Evolutionary conservation across 2,329 filamentous ascomycete genomes (phyloP).

Genomic region (Blastomyces emzantsi): DNA sequence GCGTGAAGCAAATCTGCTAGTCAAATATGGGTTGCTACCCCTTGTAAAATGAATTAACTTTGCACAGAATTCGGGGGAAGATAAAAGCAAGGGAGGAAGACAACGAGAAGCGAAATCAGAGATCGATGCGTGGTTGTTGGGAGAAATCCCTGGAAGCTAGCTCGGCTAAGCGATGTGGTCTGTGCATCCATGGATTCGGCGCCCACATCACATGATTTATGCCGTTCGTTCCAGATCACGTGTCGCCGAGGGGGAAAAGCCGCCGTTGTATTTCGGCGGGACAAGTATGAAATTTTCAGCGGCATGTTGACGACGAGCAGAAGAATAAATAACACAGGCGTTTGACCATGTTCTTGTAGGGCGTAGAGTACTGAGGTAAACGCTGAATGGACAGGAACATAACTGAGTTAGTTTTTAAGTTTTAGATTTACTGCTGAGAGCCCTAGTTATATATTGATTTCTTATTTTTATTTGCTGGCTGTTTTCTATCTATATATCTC

Average conservation of each 20-base stretch:
- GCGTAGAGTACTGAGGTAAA: neutral
- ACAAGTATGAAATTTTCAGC: too few relatives aligned
- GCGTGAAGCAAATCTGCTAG: neutral
- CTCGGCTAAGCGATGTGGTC: neutral
- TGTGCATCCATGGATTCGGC: too few relatives aligned
- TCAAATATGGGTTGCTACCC: neutral
- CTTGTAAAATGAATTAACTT: neutral
- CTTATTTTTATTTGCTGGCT: neutral
- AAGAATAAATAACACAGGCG: too few relatives aligned
- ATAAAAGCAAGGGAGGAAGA: neutral
- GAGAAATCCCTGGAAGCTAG: neutral
- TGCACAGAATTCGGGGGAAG: neutral
- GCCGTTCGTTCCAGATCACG: neutral
- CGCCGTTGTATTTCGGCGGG: too few relatives aligned
- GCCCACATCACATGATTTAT: neutral
- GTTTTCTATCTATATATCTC: neutral
- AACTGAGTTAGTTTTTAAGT: neutral
- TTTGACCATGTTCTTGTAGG: neutral
- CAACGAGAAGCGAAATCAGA: neutral
- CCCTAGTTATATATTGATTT: neutral
- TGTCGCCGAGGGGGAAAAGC: neutral
- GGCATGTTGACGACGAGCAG: too few relatives aligned
- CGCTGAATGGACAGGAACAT: neutral
- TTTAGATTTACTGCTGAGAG: neutral
- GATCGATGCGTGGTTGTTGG: neutral